Base-by-base conservation (phyloP, 768 basidiomycete genomes). In the Auricularia sp. region DNA sequence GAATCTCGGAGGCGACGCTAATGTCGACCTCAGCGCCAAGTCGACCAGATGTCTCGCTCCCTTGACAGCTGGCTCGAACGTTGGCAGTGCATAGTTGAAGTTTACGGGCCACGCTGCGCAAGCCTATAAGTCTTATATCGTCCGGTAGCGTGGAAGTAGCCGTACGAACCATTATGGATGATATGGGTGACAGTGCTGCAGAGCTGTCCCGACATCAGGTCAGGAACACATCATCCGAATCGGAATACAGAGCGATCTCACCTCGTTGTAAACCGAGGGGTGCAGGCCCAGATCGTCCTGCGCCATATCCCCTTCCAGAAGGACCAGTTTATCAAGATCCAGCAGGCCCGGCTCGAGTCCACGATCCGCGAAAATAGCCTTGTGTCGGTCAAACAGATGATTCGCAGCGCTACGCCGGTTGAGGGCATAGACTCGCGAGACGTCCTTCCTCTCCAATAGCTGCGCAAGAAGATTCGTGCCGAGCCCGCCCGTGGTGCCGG, bases 61-160 rank as follows among this genome's bases (percentile, higher is more conserved):
- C 43, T 70, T 72, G 16, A 81, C 71, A 61, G 72, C 79, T 3
- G 76, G 74, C 44, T 80, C 79, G 62, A 81, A 79, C 1, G 80
- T 80, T 5, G 75, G 44, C 5, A 81, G 69, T 3, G 70, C 71
- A 36, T 78, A 63, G 61, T 76, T 80, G 65, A 80, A 80, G 60
- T 82, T 75, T 59, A 81, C 73, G 4, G 68, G 68, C 76, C 76
- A 79, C 5, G 75, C 78, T 76, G 59, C 14, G 23, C 18, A 10
- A n/a, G 23, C 8, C 23, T 59, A 33, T 23, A 10, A 29, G 56
- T 29, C 53, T 8, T 29, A 59, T 1, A 23, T 56, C 29, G 54
- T 8, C 10, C n/a, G 54, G 10, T 4, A 56, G 29, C 29, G 29
- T 29, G 53, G 42, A 51, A 59, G 3, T 29, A 29, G 4, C 23